These are phyloP conservation scores for Nitzschia sp. DNA, from an alignment of 108 stramenopile genomes.

Conservation along the genomic window DNA sequence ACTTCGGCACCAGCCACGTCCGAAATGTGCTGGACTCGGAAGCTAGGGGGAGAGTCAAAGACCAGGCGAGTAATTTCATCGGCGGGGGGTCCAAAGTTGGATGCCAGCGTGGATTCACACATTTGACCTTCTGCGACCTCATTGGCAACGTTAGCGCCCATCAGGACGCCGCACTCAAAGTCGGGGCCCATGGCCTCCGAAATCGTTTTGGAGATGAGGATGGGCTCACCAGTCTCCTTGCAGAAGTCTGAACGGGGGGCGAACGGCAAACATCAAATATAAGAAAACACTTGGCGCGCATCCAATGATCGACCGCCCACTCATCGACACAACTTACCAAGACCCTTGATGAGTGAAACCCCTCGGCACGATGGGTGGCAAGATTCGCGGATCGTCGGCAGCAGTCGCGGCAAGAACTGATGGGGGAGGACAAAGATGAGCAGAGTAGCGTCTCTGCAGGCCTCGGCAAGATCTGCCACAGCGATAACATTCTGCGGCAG, in stretches of 20 bases:
- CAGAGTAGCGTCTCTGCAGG: constrained; percentile 85
- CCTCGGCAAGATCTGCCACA: constrained; percentile 78
- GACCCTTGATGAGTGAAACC: constrained; percentile 86
- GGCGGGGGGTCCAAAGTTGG: constrained; percentile 64
- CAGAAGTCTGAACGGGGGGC: constrained; percentile 58
- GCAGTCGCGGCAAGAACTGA: constrained; percentile 84
- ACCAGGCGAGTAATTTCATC: constrained; percentile 77
- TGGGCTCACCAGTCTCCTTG: constrained; percentile 57
- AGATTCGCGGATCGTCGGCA: constrained; percentile 70
- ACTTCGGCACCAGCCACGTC: constrained; percentile 93
- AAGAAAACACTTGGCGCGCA: constrained; percentile 1
- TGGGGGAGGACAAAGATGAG: constrained; percentile 96
- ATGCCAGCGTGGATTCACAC: constrained; percentile 95
- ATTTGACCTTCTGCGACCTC: constrained; percentile 94
- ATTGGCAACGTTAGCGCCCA: constrained; percentile 97
- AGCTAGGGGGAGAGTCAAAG: constrained; percentile 79
- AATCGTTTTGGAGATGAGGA: constrained; percentile 78
- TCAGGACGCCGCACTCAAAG: constrained; percentile 88
- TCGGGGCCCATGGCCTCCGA: constrained; percentile 75
- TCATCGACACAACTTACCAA: constrained; percentile 58
- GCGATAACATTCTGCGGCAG: constrained; percentile 90
- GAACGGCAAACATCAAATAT: neutral
- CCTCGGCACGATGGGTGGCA: constrained; percentile 79
- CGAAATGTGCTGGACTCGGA: constrained; percentile 86
- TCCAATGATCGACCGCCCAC: too few species aligned